These are phyloP conservation scores for Sisymbrium irio DNA, from an alignment of 345 rosid genomes.

Conservation along the genomic window DNA sequence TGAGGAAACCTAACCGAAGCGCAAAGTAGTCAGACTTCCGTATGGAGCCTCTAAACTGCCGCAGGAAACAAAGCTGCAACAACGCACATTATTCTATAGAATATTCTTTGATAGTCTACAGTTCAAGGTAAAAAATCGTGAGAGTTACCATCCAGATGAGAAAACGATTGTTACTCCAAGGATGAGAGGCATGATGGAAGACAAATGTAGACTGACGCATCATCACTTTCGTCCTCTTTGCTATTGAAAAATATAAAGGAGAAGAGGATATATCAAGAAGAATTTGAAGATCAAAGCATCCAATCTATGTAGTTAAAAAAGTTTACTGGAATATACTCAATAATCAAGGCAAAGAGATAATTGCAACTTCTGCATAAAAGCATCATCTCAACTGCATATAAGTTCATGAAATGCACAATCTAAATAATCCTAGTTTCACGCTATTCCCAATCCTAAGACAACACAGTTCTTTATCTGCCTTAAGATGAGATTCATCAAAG, in stretches of 20 bases:
- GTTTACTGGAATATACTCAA: background rate
- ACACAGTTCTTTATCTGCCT: too few relatives aligned
- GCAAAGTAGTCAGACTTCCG: conserved; percentile 87
- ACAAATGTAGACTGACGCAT: conserved; percentile 75
- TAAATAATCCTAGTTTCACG: background rate
- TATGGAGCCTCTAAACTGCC: conserved; percentile 77
- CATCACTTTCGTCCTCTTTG: conserved; percentile 66
- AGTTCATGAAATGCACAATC: background rate
- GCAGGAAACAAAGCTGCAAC: conserved; percentile 84
- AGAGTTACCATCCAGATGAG: conserved; percentile 89
- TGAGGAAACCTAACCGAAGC: conserved; percentile 78
- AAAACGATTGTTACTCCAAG: conserved; percentile 84
- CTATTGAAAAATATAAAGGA: conserved; percentile 36
- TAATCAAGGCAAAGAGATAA: background rate
- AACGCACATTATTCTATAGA: background rate
- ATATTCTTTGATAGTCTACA: background rate
- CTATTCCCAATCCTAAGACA: background rate
- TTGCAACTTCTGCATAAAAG: background rate
- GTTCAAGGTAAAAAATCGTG: conserved; percentile 3
- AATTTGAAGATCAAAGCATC: background rate
- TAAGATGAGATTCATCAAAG: background rate
- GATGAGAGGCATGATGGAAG: conserved; percentile 92
- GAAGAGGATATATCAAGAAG: conserved; percentile 1
- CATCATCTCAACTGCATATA: conserved; percentile 10
- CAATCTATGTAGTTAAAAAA: too few relatives aligned